Percentiles rank a stretch among this genome's conserved stretches.
Evolutionary conservation across 441 rosid species (phyloP).

Genomic region (Francoa sonchifolia): DNA sequence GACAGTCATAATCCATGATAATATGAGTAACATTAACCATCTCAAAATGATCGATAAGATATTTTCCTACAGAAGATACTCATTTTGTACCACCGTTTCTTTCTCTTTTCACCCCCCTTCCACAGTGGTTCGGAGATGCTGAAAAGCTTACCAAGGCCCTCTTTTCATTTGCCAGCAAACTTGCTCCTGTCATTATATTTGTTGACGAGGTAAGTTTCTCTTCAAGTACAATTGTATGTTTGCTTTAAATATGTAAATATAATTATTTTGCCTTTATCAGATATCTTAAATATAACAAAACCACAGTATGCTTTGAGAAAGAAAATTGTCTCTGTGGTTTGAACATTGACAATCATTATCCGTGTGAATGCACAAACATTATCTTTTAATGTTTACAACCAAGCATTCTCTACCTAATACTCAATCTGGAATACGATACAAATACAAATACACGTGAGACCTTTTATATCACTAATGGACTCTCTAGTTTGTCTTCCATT

Average conservation of each 20-base stretch:
- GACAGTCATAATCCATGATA: too few species aligned
- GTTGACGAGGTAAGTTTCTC: constrained; percentile 71
- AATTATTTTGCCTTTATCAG: neutral
- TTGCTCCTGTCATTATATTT: constrained; percentile 87
- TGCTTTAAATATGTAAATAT: neutral
- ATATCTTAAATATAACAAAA: neutral
- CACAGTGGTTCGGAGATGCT: constrained; percentile 99
- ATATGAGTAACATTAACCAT: too few species aligned
- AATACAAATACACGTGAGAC: too few species aligned
- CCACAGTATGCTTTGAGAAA: neutral
- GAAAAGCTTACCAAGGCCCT: constrained; percentile 94
- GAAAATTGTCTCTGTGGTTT: neutral
- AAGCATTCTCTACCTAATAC: too few species aligned
- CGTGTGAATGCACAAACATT: too few species aligned
- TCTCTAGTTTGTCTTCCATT: too few species aligned
- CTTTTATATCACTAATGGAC: too few species aligned
- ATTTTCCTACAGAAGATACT: neutral
- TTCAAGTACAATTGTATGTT: neutral
- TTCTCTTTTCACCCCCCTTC: too few species aligned
- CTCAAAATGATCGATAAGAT: neutral
- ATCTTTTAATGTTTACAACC: too few species aligned
- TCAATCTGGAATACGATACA: too few species aligned
- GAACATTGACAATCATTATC: too few species aligned
- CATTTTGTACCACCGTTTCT: constrained; percentile 7
- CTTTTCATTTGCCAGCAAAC: constrained; percentile 83